Evolutionary conservation across 371 early-diverging fungal genomes (phyloP), one percentile per base, ranked within the genome.

Genomic region (Batrachochytrium dendrobatidis): DNA sequence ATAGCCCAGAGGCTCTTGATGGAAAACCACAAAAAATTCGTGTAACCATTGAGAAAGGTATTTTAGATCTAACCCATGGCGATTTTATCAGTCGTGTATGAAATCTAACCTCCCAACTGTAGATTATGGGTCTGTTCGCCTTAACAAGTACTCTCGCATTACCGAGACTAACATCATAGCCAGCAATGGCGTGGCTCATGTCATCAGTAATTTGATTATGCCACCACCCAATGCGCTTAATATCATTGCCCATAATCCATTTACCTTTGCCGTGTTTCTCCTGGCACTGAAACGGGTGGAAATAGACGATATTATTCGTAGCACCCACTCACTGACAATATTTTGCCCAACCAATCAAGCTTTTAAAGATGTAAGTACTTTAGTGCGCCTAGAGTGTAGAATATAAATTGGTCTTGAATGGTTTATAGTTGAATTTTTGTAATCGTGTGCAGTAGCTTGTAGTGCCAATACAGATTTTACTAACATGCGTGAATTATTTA

Each of bases 271-370:
- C 33, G 22, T 32, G 20, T 34, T 61, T 25, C n/a, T 4, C 7
- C 7, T 50, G 10, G 62, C 56, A 1, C 35, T 61, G 20, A 32
- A 31, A 30, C 26, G 33, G 18, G 56, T 57, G n/a, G 56, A 49
- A 18, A 22, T 61, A 12, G 26, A 20, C 0, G 56, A 48, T 22
- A 39, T 22, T 18, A 22, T 56, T 15, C 33, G 44, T 28, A 56
- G 48, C 1, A 45, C 33, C 20, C 17, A 17, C 7, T 50, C 49
- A 10, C 55, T 61, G 18, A 61, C 62, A 8, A 18, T 61, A 0
- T 61, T 61, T 50, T 49, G 56, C 10, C 62, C 62, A 18, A 54
- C 56, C 2, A 61, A 61, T 26, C 35, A 10, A n/a, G 62, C 62
- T n/a, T 61, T 61, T 39, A 54, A 48, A 22, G n/a, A 54, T 32